Evolutionary conservation across 2,329 filamentous ascomycete genomes (phyloP).

Genomic region (Neonectria magnoliae): DNA sequence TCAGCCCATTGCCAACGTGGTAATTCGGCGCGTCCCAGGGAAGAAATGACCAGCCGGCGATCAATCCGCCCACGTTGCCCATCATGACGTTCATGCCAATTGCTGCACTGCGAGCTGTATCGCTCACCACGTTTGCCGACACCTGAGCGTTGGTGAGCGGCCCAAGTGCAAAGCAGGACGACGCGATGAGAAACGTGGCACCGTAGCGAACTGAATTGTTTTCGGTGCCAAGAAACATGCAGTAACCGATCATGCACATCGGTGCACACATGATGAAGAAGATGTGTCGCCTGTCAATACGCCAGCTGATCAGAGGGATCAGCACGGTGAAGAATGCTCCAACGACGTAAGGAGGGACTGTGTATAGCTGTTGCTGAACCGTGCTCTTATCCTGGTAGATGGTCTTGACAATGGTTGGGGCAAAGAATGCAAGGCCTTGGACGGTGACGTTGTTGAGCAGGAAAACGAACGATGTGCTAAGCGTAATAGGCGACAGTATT

Average conservation of each 20-base stretch:
- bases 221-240: constrained; percentile 72
- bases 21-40: constrained; percentile 71
- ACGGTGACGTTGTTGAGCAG: constrained; percentile 75
- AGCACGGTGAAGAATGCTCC: constrained; percentile 73
- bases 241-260: constrained; percentile 74
- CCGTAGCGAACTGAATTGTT: constrained; percentile 68
- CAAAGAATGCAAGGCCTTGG: constrained; percentile 76
- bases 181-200: constrained; percentile 75
- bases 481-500: constrained; percentile 68
- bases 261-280: constrained; percentile 70
- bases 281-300: constrained; percentile 66
- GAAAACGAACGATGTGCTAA: constrained; percentile 64
- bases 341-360: constrained; percentile 75
- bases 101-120: constrained; percentile 73
- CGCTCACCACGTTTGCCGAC: constrained; percentile 76
- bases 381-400: constrained; percentile 51
- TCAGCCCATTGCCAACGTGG: constrained; percentile 75
- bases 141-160: constrained; percentile 74
- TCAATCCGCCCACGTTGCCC: constrained; percentile 74
- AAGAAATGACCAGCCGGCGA: constrained; percentile 72
- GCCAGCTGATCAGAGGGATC: constrained; percentile 70
- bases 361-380: constrained; percentile 74
- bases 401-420: constrained; percentile 73
- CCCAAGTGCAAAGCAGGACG: constrained; percentile 71
- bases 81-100: constrained; percentile 76